Evolutionary conservation across 805 yeast species (phyloP).

Genomic region (Wickerhamiella slavikovae): DNA sequence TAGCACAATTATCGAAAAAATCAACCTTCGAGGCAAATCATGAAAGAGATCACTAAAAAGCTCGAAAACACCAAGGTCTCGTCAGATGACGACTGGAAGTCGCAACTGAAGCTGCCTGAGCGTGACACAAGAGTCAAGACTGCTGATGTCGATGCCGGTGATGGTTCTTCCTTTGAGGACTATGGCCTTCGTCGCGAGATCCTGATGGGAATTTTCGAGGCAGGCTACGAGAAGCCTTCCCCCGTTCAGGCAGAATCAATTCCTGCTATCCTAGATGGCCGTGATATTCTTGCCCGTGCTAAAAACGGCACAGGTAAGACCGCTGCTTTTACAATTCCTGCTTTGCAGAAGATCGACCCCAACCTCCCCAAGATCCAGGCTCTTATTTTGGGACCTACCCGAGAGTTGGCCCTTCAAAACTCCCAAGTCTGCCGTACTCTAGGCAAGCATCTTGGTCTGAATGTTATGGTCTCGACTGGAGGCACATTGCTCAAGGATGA

Average conservation of each 20-base stretch:
- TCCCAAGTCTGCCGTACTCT: constrained; percentile 92
- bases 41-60: constrained; percentile 1
- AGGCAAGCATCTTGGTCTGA: constrained; percentile 79
- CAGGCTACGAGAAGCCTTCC: constrained; percentile 94
- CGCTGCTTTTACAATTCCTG: constrained; percentile 90
- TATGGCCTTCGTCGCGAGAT: constrained; percentile 80
- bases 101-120: constrained; percentile 48
- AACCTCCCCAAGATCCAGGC: constrained; percentile 74
- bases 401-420: constrained; percentile 94
- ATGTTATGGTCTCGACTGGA: constrained; percentile 97
- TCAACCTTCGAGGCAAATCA: no score
- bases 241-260: constrained; percentile 96
- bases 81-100: constrained; percentile 58
- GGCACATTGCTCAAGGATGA: constrained; percentile 91
- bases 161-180: constrained; percentile 82
- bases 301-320: constrained; percentile 98
- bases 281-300: constrained; percentile 93
- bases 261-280: constrained; percentile 85
- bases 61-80: constrained; percentile 1
- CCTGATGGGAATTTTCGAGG: constrained; percentile 96
- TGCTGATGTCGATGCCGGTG: constrained; percentile 81
- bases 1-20: no score
- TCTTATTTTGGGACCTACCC: constrained; percentile 83
- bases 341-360: constrained; percentile 75
- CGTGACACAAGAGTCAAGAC: constrained; percentile 93